phyloP scores from a whole-genome alignment of 1,284 basidiomycete genomes.

The Malassezia dermatis region DNA sequence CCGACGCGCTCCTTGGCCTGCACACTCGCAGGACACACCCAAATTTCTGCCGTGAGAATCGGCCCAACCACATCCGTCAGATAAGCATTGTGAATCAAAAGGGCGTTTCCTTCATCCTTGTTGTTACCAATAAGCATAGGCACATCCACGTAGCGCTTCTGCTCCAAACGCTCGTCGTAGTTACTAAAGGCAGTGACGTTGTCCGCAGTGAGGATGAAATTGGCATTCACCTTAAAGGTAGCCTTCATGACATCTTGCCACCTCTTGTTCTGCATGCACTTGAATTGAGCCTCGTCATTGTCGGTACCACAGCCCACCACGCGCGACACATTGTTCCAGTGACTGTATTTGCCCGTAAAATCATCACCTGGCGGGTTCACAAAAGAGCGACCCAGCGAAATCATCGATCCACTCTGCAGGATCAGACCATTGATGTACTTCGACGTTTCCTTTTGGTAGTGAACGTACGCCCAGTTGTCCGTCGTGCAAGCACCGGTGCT shows the following conservation, averaged over 20 bases:
- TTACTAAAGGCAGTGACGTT: conserved; percentile 6
- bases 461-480: conserved; percentile 14
- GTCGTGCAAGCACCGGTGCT: conserved; percentile 60
- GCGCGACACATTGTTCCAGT: conserved; percentile 14
- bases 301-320: conserved; percentile 13
- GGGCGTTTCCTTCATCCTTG: conserved; percentile 17
- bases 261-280: conserved; percentile 16
- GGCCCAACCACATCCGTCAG: conserved; percentile 1
- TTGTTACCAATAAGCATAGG: conserved; percentile 17
- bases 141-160: neutral
- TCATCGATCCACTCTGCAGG: conserved; percentile 16
- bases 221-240: conserved; percentile 5
- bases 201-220: conserved; percentile 10
- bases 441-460: conserved; percentile 13
- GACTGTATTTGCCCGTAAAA: neutral
- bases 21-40: conserved; percentile 13
- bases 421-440: conserved; percentile 11
- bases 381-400: conserved; percentile 12
- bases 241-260: conserved; percentile 11
- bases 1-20: conserved; percentile 6
- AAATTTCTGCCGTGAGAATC: conserved; percentile 11
- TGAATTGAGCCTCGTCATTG: conserved; percentile 9
- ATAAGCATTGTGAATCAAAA: conserved; percentile 3
- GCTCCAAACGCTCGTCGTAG: conserved; percentile 11
- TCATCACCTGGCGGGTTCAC: neutral